Evolutionary conservation across 768 basidiomycete species (phyloP).

Genomic region (Calocera cornea): DNA sequence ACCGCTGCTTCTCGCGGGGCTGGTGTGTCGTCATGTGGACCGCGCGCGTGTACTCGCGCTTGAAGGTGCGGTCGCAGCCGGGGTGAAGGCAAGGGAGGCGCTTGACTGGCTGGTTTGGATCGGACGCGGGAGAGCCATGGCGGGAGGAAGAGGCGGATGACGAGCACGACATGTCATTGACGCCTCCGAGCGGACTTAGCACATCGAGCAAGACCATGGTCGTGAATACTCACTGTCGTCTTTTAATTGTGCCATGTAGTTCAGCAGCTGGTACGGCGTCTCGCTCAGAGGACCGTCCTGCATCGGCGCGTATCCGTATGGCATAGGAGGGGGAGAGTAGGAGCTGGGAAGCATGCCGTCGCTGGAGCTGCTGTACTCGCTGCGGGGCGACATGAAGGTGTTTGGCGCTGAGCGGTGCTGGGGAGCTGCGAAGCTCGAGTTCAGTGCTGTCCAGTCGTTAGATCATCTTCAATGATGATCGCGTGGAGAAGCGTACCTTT

Average conservation of each 20-base stretch:
- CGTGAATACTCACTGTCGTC: not conserved
- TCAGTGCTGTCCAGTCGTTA: not conserved
- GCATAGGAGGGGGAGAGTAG: not conserved
- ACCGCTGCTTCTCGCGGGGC: not conserved
- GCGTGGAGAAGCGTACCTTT: not conserved
- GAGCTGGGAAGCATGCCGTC: not conserved
- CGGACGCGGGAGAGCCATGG: not conserved
- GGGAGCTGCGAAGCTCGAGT: not conserved
- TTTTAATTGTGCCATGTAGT: constrained; percentile 3
- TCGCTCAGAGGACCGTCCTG: not conserved
- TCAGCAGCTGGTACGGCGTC: not conserved
- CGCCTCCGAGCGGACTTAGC: not conserved
- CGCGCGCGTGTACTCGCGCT: not conserved
- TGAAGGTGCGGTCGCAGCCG: constrained; percentile 1
- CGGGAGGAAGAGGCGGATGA: constrained; percentile 3
- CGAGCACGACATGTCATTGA: not conserved
- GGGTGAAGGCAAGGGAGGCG: not conserved
- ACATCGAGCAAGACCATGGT: not conserved
- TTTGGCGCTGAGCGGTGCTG: constrained; percentile 1
- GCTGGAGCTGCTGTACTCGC: constrained; percentile 2
- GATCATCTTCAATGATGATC: not conserved
- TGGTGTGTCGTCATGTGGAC: constrained; percentile 2
- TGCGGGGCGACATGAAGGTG: not conserved
- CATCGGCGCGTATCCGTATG: not conserved
- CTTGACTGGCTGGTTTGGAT: not conserved